Evolutionary conservation across 164 flowering plant species (phyloP).

Genomic region (Cinnamomum chago): DNA sequence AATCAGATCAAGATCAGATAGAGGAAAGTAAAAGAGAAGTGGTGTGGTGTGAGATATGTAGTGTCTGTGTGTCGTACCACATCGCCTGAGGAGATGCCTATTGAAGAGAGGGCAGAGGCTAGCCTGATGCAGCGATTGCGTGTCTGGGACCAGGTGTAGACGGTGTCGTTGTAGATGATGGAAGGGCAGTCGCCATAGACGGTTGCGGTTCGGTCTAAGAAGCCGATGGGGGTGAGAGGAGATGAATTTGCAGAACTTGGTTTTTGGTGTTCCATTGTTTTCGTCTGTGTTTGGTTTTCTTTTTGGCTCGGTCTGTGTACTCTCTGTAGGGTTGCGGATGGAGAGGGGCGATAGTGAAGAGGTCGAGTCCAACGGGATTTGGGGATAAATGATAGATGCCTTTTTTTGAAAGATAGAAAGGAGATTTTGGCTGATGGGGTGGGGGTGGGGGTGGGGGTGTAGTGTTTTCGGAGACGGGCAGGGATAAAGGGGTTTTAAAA

Average conservation of each 20-base stretch:
- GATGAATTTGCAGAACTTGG: constrained; percentile 29
- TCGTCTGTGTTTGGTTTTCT: background rate
- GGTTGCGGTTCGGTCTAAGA: constrained; percentile 27
- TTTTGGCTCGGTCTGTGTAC: too few species aligned
- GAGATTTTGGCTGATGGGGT: too few species aligned
- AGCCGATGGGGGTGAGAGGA: constrained; percentile 40
- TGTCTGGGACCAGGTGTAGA: constrained; percentile 34
- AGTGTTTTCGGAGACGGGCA: too few species aligned
- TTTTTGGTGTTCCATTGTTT: constrained; percentile 31
- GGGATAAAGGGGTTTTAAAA: too few species aligned
- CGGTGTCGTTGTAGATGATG: constrained; percentile 21
- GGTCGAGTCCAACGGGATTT: too few species aligned
- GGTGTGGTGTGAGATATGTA: background rate
- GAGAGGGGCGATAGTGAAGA: too few species aligned
- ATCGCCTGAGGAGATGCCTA: constrained; percentile 24
- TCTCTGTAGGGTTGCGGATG: too few species aligned
- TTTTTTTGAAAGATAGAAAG: too few species aligned
- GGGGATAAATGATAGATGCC: too few species aligned
- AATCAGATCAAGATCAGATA: background rate
- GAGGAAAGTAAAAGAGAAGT: background rate
- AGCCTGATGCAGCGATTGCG: constrained; percentile 27
- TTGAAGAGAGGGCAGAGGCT: constrained; percentile 27
- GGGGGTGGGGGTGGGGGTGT: too few species aligned
- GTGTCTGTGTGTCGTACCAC: constrained; percentile 2
- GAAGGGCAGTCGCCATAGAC: constrained; percentile 27